Evolutionary conservation across 306 rosid species (phyloP), one percentile per base, ranked within the genome.

Genomic region (Rosa lucieae): DNA sequence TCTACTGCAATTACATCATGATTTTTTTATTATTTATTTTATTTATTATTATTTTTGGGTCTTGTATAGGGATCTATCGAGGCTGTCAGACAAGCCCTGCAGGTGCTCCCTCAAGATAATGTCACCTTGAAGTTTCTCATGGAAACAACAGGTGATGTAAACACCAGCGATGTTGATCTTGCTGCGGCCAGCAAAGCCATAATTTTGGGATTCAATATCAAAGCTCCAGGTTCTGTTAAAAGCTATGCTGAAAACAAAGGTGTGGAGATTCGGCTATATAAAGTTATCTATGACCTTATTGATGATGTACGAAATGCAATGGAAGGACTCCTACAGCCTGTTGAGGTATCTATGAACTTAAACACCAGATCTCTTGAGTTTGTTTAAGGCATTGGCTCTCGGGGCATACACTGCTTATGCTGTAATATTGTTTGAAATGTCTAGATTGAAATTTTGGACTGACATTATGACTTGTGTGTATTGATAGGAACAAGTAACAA

Each of bases 31-130:
- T n/a, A n/a, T n/a, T n/a, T n/a, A n/a, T n/a, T 32, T 32, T 32
- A 32, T 32, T 32, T 32, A 1, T 32, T 32, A 32, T 74, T 8
- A 2, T 78, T 49, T 23, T 3, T 55, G 56, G 10, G 32, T 76
- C 69, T 58, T 87, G 84, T 69, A 35, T 67, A 95, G 99, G 99
- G 99, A 85, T 90, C 99, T 44, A 90, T 93, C 47, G 96, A 95
- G 92, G 97, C 99, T 40, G 88, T 95, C 78, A 91, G 88, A 86
- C 97, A 93, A 91, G 98, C 99, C 67, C 89, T 95, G 80, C 94
- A 83, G 86, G 92, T 87, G 82, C 94, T 95, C 49, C 99, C 99
- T 2, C 99, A 89, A 86, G 97, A 86, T 66, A 95, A 89, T 42
- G 97, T 95, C 86, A 82, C 99, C 42, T 78, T 93, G 82, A 95